Conservation (phyloP, 169 alveolate genomes). For the Plasmodium chabaudi region DNA sequence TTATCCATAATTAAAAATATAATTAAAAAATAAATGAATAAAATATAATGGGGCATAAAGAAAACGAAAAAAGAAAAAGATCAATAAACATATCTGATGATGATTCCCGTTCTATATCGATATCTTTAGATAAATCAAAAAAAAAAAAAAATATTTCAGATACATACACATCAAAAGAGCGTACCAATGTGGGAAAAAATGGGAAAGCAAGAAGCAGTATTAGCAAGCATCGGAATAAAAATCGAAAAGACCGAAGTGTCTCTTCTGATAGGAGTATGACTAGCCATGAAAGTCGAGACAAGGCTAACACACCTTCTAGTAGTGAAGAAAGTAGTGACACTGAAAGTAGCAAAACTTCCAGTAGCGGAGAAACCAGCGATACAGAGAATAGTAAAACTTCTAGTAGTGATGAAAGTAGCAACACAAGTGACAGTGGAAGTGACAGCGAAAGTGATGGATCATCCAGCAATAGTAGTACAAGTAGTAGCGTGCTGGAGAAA, state of each 20-base stretch:
- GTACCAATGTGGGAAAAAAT: background rate
- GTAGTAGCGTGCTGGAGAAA: conserved; percentile 4
- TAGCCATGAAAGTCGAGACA: no score
- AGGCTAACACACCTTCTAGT: background rate
- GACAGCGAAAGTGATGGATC: background rate
- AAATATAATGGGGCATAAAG: background rate
- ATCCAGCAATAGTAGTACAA: conserved; percentile 12
- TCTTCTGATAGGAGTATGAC: background rate
- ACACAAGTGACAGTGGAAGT: background rate
- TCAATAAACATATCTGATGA: background rate
- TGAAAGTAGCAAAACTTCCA: background rate
- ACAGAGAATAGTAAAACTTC: background rate
- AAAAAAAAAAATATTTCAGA: background rate
- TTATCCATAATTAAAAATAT: no score
- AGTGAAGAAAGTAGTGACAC: background rate
- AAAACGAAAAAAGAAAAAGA: background rate
- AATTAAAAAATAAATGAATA: background rate
- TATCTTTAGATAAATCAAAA: background rate
- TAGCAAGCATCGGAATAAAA: background rate
- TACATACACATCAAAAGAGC: background rate
- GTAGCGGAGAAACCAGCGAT: background rate
- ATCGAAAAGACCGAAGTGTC: no score
- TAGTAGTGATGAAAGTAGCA: background rate
- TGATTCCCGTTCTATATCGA: background rate
- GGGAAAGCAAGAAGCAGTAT: background rate